Conservation (phyloP, 2,329 filamentous ascomycete genomes). For the Myriosclerotinia curreyana region DNA sequence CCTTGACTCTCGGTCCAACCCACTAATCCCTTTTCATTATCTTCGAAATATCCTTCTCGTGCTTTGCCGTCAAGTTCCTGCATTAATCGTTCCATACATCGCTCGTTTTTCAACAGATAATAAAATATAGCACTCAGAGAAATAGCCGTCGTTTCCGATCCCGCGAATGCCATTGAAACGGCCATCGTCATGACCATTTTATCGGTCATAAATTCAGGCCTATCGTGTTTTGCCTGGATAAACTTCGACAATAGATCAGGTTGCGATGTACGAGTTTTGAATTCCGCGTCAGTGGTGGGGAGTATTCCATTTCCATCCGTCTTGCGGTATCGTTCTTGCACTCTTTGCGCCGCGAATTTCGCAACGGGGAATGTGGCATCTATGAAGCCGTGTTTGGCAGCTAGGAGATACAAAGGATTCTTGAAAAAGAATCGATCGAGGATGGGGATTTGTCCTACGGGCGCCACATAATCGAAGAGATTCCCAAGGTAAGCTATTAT, state of each 20-base stretch:
- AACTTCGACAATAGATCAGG: constrained; percentile 70
- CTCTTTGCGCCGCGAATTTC: constrained; percentile 65
- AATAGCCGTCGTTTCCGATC: constrained; percentile 78
- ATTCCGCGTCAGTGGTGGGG: constrained; percentile 26
- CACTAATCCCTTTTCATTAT: constrained; percentile 57
- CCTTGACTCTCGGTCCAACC: constrained; percentile 68
- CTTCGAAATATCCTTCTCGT: constrained; percentile 49
- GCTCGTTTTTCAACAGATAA: constrained; percentile 63
- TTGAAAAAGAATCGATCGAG: constrained; percentile 69
- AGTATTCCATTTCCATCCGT: constrained; percentile 22
- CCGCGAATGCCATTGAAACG: constrained; percentile 70
- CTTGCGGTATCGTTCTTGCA: constrained; percentile 57
- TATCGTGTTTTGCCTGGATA: constrained; percentile 62
- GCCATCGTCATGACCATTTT: constrained; percentile 67
- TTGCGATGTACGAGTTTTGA: constrained; percentile 38
- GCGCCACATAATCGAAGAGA: constrained; percentile 69
- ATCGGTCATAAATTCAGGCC: constrained; percentile 70
- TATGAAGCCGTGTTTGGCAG: constrained; percentile 63
- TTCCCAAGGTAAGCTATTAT: constrained; percentile 63
- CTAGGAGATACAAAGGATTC: constrained; percentile 68
- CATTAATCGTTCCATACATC: constrained; percentile 53
- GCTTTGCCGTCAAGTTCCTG: constrained; percentile 61
- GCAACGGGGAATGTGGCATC: constrained; percentile 71
- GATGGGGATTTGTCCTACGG: constrained; percentile 71
- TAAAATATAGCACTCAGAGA: constrained; percentile 70